These are phyloP conservation scores for Trametes sp. DNA, from an alignment of 1,284 basidiomycete genomes.

Conservation along the genomic window DNA sequence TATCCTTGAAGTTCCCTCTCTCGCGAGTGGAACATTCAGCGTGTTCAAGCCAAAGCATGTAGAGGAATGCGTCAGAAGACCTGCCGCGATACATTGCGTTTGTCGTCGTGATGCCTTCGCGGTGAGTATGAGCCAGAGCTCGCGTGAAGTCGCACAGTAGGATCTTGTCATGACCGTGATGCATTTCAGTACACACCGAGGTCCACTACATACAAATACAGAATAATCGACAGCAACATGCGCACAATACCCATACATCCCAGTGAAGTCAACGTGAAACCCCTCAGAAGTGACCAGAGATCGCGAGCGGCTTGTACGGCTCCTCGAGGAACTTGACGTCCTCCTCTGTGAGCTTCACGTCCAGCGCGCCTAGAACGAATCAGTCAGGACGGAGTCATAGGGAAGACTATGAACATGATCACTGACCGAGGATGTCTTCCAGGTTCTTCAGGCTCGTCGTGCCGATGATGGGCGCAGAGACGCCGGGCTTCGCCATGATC, in stretches of 20 bases:
- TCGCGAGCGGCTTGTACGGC: constrained; percentile 29
- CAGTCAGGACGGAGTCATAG: neutral
- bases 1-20: no score
- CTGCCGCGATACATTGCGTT: no score
- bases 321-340: constrained; percentile 34
- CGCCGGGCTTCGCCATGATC: constrained; percentile 38
- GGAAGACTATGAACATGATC: constrained; percentile 14
- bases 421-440: constrained; percentile 54
- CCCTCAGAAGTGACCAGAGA: constrained; percentile 33
- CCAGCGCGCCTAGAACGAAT: constrained; percentile 35
- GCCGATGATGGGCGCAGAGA: constrained; percentile 62
- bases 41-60: no score
- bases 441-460: constrained; percentile 57
- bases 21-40: no score
- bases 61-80: no score
- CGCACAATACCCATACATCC: neutral
- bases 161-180: no score
- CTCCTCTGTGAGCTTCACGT: constrained; percentile 28
- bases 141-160: no score
- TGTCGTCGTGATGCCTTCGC: no score
- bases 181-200: no score
- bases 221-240: neutral
- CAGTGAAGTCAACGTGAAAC: neutral
- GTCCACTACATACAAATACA: no score
- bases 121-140: no score